Percentiles rank a stretch among this genome's conserved stretches.
These are phyloP conservation scores for Pogostemon cablin DNA, from an alignment of 257 asterid species.

Conservation along the genomic window DNA sequence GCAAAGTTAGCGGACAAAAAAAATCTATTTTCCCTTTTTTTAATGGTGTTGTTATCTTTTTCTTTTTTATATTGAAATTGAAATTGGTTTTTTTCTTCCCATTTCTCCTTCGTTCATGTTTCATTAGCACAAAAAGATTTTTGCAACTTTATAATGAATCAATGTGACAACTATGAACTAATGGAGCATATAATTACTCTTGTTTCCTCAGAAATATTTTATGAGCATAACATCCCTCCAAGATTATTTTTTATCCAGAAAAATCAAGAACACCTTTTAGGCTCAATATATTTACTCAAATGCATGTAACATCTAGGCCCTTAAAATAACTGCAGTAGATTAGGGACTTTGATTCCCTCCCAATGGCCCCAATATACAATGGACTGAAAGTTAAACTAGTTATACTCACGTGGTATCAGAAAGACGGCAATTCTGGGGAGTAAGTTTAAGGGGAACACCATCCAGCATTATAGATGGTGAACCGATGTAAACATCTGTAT, in stretches of 20 bases:
- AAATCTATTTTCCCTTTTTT: no score
- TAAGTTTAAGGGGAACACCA: constrained; percentile 46
- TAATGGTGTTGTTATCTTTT: no score
- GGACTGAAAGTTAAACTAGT: constrained; percentile 15
- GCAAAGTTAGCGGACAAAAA: no score
- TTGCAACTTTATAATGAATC: no score
- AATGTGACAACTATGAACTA: not conserved
- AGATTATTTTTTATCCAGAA: constrained; percentile 5
- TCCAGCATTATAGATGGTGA: constrained; percentile 53
- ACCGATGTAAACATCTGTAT: constrained; percentile 70
- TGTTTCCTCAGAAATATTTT: not conserved
- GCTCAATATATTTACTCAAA: constrained; percentile 20
- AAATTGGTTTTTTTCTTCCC: no score
- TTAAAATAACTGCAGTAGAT: constrained; percentile 16
- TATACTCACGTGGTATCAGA: constrained; percentile 73
- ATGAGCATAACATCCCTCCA: constrained; percentile 8
- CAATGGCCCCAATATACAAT: constrained; percentile 22
- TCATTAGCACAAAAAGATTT: no score
- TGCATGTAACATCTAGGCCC: not conserved
- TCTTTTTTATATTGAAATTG: no score
- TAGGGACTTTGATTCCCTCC: constrained; percentile 12
- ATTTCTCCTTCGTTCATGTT: no score
- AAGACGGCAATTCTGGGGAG: constrained; percentile 80
- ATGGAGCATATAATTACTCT: constrained; percentile 13
- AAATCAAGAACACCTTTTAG: constrained; percentile 1